Conservation (phyloP, 768 basidiomycete species). For the Agaricus subrufescens region DNA sequence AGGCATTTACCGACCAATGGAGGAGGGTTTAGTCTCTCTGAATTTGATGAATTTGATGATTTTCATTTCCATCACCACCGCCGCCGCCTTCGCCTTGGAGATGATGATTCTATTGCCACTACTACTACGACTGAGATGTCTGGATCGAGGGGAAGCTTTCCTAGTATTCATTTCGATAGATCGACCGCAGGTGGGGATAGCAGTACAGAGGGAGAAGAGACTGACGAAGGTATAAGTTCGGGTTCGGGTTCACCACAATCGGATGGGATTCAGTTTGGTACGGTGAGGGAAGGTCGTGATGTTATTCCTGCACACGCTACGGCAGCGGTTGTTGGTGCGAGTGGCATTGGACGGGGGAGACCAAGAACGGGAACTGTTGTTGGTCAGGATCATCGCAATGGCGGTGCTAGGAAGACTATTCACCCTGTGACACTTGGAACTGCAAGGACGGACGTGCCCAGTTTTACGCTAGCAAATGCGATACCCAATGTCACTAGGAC, state of each 20-base stretch:
- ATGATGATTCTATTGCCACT: constrained; percentile 41
- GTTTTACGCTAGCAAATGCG: constrained; percentile 11
- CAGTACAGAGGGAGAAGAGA: constrained; percentile 12
- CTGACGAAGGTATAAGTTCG: not conserved
- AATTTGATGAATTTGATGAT: constrained; percentile 50
- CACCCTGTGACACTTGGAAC: not conserved
- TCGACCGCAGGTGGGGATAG: constrained; percentile 32
- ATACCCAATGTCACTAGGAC: constrained; percentile 44
- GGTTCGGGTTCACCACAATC: not conserved
- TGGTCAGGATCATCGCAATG: not conserved
- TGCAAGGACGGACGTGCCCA: constrained; percentile 21
- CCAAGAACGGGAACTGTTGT: constrained; percentile 1
- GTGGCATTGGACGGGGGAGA: not conserved
- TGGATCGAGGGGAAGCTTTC: constrained; percentile 61
- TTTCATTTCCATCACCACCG: constrained; percentile 29
- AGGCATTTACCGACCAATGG: constrained; percentile 38
- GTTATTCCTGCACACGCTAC: constrained; percentile 14
- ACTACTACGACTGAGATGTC: constrained; percentile 36
- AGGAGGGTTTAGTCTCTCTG: constrained; percentile 38
- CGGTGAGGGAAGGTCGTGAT: constrained; percentile 29
- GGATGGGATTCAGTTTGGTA: constrained; percentile 22
- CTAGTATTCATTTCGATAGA: constrained; percentile 77
- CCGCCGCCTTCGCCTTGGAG: constrained; percentile 32
- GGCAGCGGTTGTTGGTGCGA: not conserved
- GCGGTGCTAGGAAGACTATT: not conserved